These are phyloP conservation scores for Alnus glutinosa DNA, from an alignment of 306 rosid genomes.

Conservation along the genomic window DNA sequence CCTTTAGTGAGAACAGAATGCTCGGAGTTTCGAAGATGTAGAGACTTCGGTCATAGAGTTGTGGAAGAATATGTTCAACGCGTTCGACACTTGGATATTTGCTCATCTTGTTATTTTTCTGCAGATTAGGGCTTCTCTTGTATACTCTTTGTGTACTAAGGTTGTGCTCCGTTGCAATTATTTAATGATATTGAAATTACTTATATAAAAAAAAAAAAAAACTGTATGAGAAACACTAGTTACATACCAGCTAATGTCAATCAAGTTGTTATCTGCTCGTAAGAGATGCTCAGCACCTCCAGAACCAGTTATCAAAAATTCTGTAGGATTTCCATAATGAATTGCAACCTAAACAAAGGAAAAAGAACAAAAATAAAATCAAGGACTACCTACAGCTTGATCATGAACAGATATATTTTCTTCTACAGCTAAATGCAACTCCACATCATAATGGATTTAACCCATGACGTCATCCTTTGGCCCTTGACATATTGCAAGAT, in stretches of 20 bases:
- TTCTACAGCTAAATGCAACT: neutral
- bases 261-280: constrained; percentile 51
- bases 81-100: no score
- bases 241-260: constrained; percentile 64
- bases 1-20: no score
- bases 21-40: no score
- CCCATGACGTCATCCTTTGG: neutral
- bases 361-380: neutral
- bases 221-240: neutral
- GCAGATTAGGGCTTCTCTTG: no score
- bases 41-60: no score
- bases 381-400: constrained; percentile 6
- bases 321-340: constrained; percentile 63
- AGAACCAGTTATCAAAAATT: constrained; percentile 55
- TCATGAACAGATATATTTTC: neutral
- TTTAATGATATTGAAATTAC: no score
- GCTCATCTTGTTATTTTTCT: no score
- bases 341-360: constrained; percentile 58
- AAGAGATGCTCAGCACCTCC: constrained; percentile 57
- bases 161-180: no score
- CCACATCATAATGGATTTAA: neutral
- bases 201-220: no score
- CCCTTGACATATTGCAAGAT: neutral
- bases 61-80: no score
- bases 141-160: no score